Conservation (phyloP, 177 flowering plant genomes). For the Tripterygium wilfordii region DNA sequence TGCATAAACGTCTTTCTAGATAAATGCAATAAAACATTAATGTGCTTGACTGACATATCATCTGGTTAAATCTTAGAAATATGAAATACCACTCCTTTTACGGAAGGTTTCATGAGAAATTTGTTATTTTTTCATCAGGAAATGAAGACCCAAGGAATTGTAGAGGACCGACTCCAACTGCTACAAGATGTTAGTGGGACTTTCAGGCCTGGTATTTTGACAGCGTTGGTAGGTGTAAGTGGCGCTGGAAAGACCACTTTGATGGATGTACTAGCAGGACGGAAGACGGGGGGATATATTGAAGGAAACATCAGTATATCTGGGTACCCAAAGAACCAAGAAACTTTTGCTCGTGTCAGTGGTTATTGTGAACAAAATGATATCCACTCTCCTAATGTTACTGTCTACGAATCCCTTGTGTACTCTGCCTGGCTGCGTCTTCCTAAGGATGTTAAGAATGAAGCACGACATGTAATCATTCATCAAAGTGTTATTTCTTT, state of each 20-base stretch:
- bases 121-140: constrained; percentile 27
- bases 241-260: constrained; percentile 73
- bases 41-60: too few species aligned
- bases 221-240: constrained; percentile 63
- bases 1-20: too few species aligned
- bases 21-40: too few species aligned
- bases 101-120: not conserved
- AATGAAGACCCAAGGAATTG: constrained; percentile 54
- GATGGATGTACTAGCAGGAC: constrained; percentile 67
- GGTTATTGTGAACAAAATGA: constrained; percentile 70
- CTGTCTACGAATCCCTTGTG: constrained; percentile 54
- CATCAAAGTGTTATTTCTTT: not conserved
- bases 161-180: constrained; percentile 48
- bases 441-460: constrained; percentile 33
- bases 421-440: constrained; percentile 70
- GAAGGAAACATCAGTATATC: constrained; percentile 57
- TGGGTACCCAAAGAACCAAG: constrained; percentile 60
- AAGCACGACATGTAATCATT: constrained; percentile 10
- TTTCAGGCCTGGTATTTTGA: constrained; percentile 55
- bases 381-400: constrained; percentile 56
- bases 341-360: constrained; percentile 58
- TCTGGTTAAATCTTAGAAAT: too few species aligned
- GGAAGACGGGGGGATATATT: constrained; percentile 61
- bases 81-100: too few species aligned
- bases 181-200: constrained; percentile 50